A percentile compares a stretch with the other conserved stretches of the same genome.
These are phyloP conservation scores for Pythium chondricola DNA, from an alignment of 352 stramenopile genomes.

Conservation along the genomic window DNA sequence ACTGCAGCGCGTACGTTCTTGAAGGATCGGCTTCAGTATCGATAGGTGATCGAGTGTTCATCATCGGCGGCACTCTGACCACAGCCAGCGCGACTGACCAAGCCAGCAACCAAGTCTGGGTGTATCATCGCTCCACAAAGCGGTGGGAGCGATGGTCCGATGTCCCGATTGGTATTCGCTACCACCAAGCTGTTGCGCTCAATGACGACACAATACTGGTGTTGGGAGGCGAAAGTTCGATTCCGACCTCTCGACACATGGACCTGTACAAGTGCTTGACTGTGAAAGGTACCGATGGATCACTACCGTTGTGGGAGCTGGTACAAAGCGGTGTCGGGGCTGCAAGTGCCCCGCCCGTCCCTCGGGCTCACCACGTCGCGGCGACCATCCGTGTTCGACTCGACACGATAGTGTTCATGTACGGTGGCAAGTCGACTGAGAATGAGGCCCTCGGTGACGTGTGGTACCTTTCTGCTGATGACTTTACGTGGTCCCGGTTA, in stretches of 20 bases:
- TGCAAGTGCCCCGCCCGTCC: constrained; percentile 48
- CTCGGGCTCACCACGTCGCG: constrained; percentile 66
- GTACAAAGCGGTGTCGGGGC: constrained; percentile 62
- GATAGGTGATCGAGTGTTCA: constrained; percentile 58
- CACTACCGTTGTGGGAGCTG: constrained; percentile 65
- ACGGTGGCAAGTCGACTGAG: constrained; percentile 68
- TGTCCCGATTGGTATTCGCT: constrained; percentile 72
- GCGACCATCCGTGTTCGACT: constrained; percentile 63
- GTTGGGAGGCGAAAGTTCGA: constrained; percentile 72
- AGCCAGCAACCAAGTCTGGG: constrained; percentile 59
- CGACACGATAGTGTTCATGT: constrained; percentile 80
- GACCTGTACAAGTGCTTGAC: constrained; percentile 79
- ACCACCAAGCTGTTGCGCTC: constrained; percentile 72
- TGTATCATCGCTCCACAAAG: constrained; percentile 42
- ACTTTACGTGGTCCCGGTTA: constrained; percentile 74
- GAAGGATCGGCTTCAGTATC: constrained; percentile 55
- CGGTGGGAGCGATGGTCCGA: constrained; percentile 74
- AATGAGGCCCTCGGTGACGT: constrained; percentile 68
- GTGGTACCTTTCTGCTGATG: constrained; percentile 79
- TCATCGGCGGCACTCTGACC: constrained; percentile 49
- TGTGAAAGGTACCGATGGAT: constrained; percentile 46
- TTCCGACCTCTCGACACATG: constrained; percentile 72
- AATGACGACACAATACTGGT: constrained; percentile 73
- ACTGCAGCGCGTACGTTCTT: constrained; percentile 16
- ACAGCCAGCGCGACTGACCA: constrained; percentile 12